These are phyloP conservation scores for Tolypocladium pustulatum DNA, from an alignment of 2,329 filamentous ascomycete genomes.

Conservation along the genomic window DNA sequence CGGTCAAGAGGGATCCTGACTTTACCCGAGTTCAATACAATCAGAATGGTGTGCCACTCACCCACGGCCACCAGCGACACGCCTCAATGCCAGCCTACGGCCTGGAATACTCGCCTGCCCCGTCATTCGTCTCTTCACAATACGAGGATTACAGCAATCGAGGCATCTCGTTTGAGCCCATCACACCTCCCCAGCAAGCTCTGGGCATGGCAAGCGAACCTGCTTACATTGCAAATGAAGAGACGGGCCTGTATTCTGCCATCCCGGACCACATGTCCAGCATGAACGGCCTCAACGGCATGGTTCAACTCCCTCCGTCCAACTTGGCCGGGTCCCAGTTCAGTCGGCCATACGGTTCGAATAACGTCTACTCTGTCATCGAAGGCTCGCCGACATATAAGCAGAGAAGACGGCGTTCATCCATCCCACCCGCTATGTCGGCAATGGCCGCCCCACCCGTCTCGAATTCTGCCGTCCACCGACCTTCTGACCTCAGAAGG, in stretches of 20 bases:
- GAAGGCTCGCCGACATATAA: constrained; percentile 99
- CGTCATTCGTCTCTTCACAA: constrained; percentile 96
- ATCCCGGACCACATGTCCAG: constrained; percentile 75
- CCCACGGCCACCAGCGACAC: constrained; percentile 79
- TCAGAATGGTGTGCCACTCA: constrained; percentile 78
- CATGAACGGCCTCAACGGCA: constrained; percentile 68
- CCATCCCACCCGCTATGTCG: constrained; percentile 70
- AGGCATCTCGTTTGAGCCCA: constrained; percentile 89
- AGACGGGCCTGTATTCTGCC: constrained; percentile 89
- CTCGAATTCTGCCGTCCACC: constrained; percentile 54
- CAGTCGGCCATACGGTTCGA: constrained; percentile 58
- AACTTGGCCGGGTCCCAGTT: constrained; percentile 75
- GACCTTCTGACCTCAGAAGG: constrained; percentile 80
- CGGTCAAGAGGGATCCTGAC: constrained; percentile 84
- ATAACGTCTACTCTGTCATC: constrained; percentile 89
- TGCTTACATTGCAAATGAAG: constrained; percentile 96
- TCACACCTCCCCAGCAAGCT: constrained; percentile 89
- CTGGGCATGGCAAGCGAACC: constrained; percentile 75
- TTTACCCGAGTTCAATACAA: constrained; percentile 78
- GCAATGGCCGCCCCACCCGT: constrained; percentile 58
- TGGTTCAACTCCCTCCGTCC: constrained; percentile 84
- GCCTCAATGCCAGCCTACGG: constrained; percentile 95
- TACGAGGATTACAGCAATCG: constrained; percentile 97
- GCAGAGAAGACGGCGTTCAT: constrained; percentile 87
- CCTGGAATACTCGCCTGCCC: constrained; percentile 94